Conservation (phyloP, 495 filamentous ascomycete genomes). For the Articulospora tetracladia region DNA sequence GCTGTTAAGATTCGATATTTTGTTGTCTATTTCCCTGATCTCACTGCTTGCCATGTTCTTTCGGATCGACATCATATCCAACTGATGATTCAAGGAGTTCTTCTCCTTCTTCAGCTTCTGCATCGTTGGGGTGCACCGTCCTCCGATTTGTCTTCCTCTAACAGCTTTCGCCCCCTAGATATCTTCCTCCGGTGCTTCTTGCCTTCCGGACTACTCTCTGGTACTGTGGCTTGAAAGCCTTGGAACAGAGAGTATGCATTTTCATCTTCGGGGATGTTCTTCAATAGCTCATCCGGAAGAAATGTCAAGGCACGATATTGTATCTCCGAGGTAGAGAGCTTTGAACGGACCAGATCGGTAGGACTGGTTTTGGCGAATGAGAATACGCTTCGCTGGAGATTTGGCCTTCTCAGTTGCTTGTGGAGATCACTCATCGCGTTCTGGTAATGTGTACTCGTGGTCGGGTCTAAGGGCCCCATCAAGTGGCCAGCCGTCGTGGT, state of each 20-base stretch:
- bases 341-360: slow-evolving; percentile 88
- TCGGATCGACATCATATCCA: slow-evolving; percentile 88
- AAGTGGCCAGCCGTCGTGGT: slow-evolving; percentile 89
- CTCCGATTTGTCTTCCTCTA: slow-evolving; percentile 53
- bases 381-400: slow-evolving; percentile 83
- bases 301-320: slow-evolving; percentile 89
- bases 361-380: slow-evolving; percentile 83
- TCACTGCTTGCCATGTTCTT: slow-evolving; percentile 98
- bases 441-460: slow-evolving; percentile 64
- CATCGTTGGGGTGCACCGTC: slow-evolving; percentile 48
- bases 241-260: slow-evolving; percentile 92
- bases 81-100: slow-evolving; percentile 65
- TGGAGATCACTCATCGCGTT: slow-evolving; percentile 86
- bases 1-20: slow-evolving; percentile 86
- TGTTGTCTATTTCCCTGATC: slow-evolving; percentile 94
- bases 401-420: slow-evolving; percentile 77
- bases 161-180: slow-evolving; percentile 68
- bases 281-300: slow-evolving; percentile 85
- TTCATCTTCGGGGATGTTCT: slow-evolving; percentile 78
- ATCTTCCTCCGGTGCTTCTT: slow-evolving; percentile 66
- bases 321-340: slow-evolving; percentile 87
- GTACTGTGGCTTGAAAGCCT: slow-evolving; percentile 88
- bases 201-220: slow-evolving; percentile 63
- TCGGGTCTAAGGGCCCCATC: slow-evolving; percentile 65
- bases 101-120: slow-evolving; percentile 73